These are phyloP conservation scores for Suhomyces maxii DNA, from an alignment of 1,139 yeast genomes.

Conservation along the genomic window DNA sequence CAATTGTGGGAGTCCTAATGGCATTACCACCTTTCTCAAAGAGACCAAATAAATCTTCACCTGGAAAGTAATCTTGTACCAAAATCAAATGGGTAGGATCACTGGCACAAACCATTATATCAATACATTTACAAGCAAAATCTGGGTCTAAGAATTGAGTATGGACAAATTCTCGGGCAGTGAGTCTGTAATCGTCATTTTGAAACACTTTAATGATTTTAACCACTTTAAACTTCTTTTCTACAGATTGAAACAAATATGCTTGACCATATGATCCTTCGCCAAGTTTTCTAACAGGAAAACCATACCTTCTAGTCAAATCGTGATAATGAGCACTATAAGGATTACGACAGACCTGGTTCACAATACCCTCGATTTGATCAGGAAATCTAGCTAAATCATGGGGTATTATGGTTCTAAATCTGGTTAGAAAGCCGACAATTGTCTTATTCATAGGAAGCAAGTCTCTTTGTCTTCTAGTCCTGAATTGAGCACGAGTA, in stretches of 20 bases:
- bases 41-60: slow-evolving; percentile 9
- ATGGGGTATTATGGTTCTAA: not conserved
- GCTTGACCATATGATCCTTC: slow-evolving; percentile 20
- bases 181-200: not conserved
- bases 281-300: slow-evolving; percentile 17
- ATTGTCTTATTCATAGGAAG: not conserved
- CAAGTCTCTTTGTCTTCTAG: not conserved
- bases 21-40: not conserved
- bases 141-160: slow-evolving; percentile 3
- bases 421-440: not conserved
- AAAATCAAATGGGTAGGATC: slow-evolving; percentile 1
- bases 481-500: not conserved
- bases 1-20: not conserved
- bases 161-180: slow-evolving; percentile 6
- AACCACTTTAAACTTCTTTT: slow-evolving; percentile 2
- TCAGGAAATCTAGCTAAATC: not conserved
- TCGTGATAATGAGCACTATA: not conserved
- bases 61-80: slow-evolving; percentile 12
- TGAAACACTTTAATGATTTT: slow-evolving; percentile 1
- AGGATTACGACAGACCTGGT: not conserved
- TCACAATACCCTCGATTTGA: not conserved
- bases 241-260: slow-evolving; percentile 3
- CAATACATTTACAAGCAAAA: slow-evolving; percentile 9
- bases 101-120: slow-evolving; percentile 5
- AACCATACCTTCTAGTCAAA: slow-evolving; percentile 7